A percentile compares a stretch with the other conserved stretches of the same genome.
phyloP scores from a whole-genome alignment of 129 eudicot species.

The Arctium lappa region DNA sequence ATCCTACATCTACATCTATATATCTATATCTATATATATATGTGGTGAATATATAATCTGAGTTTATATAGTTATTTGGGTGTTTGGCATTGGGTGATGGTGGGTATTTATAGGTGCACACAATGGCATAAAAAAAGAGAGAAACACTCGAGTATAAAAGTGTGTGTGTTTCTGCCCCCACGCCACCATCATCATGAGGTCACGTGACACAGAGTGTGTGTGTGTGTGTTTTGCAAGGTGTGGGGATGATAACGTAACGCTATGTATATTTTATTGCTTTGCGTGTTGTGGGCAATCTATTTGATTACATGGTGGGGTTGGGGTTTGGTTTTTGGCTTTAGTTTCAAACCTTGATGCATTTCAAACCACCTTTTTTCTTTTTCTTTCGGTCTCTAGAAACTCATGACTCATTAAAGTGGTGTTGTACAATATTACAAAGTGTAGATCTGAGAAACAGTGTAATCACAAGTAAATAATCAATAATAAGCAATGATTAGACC shows the following conservation, averaged over 20 bases:
- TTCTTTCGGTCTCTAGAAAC: not conserved
- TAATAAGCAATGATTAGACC: no score
- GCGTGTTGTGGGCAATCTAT: slow-evolving; percentile 32
- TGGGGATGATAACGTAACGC: slow-evolving; percentile 28
- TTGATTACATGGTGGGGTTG: slow-evolving; percentile 28
- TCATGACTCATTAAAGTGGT: not conserved
- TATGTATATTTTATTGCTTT: slow-evolving; percentile 34
- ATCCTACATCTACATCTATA: not conserved
- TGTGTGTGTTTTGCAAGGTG: not conserved
- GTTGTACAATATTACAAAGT: not conserved
- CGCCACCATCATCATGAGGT: slow-evolving; percentile 31
- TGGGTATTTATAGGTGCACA: slow-evolving; percentile 29
- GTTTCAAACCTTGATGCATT: slow-evolving; percentile 10
- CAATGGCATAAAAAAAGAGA: not conserved
- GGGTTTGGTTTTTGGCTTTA: not conserved
- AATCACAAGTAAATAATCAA: no score
- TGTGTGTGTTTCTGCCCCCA: slow-evolving; percentile 11
- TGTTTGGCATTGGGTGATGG: slow-evolving; percentile 4
- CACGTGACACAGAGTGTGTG: not conserved
- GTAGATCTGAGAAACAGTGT: no score
- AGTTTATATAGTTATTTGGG: not conserved
- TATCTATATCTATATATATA: no score
- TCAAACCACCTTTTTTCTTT: not conserved
- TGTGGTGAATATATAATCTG: not conserved
- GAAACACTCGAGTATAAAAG: slow-evolving; percentile 18